Evolutionary conservation across 2,329 filamentous ascomycete genomes (phyloP).

Genomic region (Colletotrichum sansevieriae): DNA sequence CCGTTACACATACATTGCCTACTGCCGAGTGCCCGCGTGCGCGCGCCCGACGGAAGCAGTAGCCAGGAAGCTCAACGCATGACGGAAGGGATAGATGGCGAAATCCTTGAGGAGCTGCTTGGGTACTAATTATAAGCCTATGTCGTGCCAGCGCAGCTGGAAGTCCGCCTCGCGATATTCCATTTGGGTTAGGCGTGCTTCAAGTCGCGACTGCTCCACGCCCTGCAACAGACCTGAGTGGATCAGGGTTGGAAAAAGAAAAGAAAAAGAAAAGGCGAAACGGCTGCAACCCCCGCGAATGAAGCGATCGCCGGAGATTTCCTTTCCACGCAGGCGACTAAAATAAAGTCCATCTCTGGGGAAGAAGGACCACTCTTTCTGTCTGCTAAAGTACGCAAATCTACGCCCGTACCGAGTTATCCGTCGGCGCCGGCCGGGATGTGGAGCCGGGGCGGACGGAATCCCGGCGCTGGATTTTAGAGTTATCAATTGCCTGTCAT

Average conservation of each 20-base stretch:
- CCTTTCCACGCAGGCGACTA: not conserved
- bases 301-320: not conserved
- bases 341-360: not conserved
- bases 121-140: conserved; percentile 8
- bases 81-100: conserved; percentile 10
- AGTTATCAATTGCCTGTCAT: conserved; percentile 20
- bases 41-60: not conserved
- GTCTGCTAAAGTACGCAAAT: conserved; percentile 4
- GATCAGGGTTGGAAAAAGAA: not conserved
- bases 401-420: not conserved
- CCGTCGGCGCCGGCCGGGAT: conserved; percentile 24
- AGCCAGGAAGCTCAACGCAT: conserved; percentile 16
- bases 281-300: not conserved
- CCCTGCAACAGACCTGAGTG: not conserved
- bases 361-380: conserved; percentile 12
- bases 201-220: not conserved
- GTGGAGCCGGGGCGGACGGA: conserved; percentile 10
- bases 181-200: conserved; percentile 6
- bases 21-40: conserved; percentile 10
- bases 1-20: conserved; percentile 36
- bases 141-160: not conserved
- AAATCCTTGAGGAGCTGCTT: not conserved
- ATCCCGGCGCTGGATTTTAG: conserved; percentile 16
- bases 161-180: conserved; percentile 1
- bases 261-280: not conserved